Base-by-base conservation (phyloP, 2,329 filamentous ascomycete species). In the Phaeosphaeriaceae sp. region DNA sequence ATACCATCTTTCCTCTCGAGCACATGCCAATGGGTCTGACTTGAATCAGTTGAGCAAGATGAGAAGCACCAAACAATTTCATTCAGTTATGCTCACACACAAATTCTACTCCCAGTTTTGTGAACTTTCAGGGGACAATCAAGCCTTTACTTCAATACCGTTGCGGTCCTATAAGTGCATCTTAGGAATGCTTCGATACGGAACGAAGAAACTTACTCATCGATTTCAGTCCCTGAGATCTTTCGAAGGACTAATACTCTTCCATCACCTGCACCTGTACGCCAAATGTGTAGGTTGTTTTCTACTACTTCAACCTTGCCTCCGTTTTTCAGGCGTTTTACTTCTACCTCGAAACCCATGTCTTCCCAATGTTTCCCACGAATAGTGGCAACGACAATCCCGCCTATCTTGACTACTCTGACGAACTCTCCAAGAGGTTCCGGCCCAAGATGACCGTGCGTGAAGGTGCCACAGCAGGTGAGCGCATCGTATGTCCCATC, bases 401-500 rank as follows among this genome's bases (percentile, higher is more conserved):
- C 82, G 4, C 71, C 73, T 9, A 57, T 70, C 66, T 77, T 80
- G 23, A 76, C 70, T 3, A 84, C 62, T 8, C 82, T 70, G 18
- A 81, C 70, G 40, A 84, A 77, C 59, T 84, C 81, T 17, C 71
- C 63, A 33, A 84, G 57, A 2, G 67, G 68, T 35, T 70, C 64
- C 0, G 82, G 80, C 1, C 81, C 82, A 29, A 84, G 77, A 53
- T 84, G 81, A 9, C 79, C 80, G 44, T 78, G 74, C 0, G 82
- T 84, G 52, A 84, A 76, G 2, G 81, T 83, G 20, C 82, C 82
- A 18, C 79, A 76, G 67, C 82, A 84, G 1, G 77, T 75, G 15
- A 83, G 73, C 4, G 77, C 75, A 42, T 82, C 80, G 54, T 82
- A 83, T 2, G 66, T 68, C 8, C 70, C 70, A 51, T 78, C 73